Evolutionary conservation across 805 yeast species (phyloP).

Genomic region (Candida xiaguanensis): DNA sequence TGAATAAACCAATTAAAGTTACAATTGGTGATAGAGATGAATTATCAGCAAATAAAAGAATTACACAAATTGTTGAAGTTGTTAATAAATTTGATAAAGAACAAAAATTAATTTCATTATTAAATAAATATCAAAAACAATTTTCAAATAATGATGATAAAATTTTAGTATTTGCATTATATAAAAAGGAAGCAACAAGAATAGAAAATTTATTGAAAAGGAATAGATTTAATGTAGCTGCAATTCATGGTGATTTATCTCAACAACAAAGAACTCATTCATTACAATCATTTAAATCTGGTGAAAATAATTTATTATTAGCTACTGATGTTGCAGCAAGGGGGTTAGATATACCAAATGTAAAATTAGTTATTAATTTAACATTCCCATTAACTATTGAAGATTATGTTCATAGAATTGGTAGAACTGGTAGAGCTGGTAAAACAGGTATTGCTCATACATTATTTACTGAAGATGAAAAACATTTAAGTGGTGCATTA

Average conservation of each 20-base stretch:
- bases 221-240: constrained; percentile 79
- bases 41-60: constrained; percentile 89
- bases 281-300: constrained; percentile 77
- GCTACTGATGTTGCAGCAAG: constrained; percentile 99
- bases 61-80: constrained; percentile 91
- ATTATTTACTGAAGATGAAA: constrained; percentile 92
- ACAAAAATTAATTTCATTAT: constrained; percentile 62
- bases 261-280: constrained; percentile 93
- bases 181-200: constrained; percentile 94
- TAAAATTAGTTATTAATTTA: constrained; percentile 88
- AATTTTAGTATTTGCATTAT: constrained; percentile 86
- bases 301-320: constrained; percentile 68
- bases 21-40: constrained; percentile 94
- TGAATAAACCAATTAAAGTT: constrained; percentile 83
- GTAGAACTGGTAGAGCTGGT: constrained; percentile 98
- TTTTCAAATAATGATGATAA: constrained; percentile 63
- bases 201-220: constrained; percentile 71
- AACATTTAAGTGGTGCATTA: constrained; percentile 91
- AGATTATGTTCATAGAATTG: constrained; percentile 95
- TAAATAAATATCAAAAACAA: constrained; percentile 64
- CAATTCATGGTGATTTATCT: constrained; percentile 92
- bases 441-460: constrained; percentile 94
- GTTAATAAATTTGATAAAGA: constrained; percentile 76
- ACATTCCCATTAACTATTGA: constrained; percentile 96
- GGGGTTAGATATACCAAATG: constrained; percentile 97